These are phyloP conservation scores for Paracorniculantispora psalliotae DNA, from an alignment of 2,329 filamentous ascomycete species.

Conservation along the genomic window DNA sequence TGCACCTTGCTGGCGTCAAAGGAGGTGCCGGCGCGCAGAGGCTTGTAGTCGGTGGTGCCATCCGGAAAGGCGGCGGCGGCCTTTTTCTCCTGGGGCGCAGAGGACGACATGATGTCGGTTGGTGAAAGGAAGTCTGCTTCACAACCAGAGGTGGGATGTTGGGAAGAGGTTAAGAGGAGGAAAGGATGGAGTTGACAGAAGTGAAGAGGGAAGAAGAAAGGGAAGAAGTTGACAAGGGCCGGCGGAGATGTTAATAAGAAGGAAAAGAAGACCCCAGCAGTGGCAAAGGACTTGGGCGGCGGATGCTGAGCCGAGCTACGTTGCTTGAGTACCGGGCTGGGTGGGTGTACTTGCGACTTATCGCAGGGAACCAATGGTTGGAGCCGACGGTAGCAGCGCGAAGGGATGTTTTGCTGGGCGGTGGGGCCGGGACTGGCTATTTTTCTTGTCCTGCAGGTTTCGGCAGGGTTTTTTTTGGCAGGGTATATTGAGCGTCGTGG, in stretches of 20 bases:
- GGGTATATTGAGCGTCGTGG: background rate
- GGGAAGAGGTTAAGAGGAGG: background rate
- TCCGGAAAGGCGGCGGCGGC: slow-evolving; percentile 43
- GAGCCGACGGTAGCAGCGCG: background rate
- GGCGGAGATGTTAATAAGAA: background rate
- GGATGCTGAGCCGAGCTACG: slow-evolving; percentile 4
- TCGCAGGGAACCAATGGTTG: background rate
- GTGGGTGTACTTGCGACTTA: background rate
- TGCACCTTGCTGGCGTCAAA: slow-evolving; percentile 67
- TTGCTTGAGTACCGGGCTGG: background rate
- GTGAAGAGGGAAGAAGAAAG: background rate
- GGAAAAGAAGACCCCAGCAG: background rate
- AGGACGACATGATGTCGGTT: slow-evolving; percentile 11
- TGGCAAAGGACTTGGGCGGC: background rate
- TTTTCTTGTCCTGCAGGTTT: background rate
- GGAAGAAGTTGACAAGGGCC: slow-evolving; percentile 6
- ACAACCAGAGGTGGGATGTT: background rate
- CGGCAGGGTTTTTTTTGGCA: background rate
- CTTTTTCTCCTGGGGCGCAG: slow-evolving; percentile 17
- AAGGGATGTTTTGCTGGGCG: slow-evolving; percentile 2
- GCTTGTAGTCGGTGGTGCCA: slow-evolving; percentile 52
- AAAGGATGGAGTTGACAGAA: background rate
- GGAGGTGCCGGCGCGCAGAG: slow-evolving; percentile 37
- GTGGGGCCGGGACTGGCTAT: background rate
- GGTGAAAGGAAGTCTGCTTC: background rate